Conservation (phyloP, 1,139 yeast genomes). For the Entelexis paramagnoliae region DNA sequence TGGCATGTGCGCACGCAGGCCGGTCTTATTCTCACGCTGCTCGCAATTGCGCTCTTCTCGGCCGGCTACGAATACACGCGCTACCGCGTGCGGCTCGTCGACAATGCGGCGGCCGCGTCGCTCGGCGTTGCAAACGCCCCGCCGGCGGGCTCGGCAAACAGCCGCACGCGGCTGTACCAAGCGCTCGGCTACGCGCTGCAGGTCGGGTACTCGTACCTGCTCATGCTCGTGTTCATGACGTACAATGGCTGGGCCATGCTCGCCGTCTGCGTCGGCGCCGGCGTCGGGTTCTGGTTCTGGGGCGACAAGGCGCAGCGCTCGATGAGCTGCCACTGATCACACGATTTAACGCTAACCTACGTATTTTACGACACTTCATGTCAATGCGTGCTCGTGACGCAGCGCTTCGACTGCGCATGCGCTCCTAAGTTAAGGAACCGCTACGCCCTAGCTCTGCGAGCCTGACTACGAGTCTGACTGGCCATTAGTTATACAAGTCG, state of each 20-base stretch:
- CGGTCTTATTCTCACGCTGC: constrained; percentile 45
- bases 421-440: no score
- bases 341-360: background rate
- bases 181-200: constrained; percentile 53
- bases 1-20: constrained; percentile 57
- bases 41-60: constrained; percentile 42
- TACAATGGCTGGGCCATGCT: constrained; percentile 60
- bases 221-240: constrained; percentile 66
- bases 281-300: constrained; percentile 53
- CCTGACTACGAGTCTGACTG: no score
- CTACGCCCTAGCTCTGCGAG: no score
- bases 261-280: constrained; percentile 52
- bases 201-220: constrained; percentile 62
- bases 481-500: no score
- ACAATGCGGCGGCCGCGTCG: constrained; percentile 11
- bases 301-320: constrained; percentile 32
- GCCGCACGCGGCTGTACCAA: constrained; percentile 13
- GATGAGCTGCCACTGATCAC: constrained; percentile 23
- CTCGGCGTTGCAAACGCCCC: constrained; percentile 2
- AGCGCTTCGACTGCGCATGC: no score
- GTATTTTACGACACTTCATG: background rate
- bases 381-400: no score
- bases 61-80: constrained; percentile 48
- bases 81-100: constrained; percentile 21
- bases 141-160: constrained; percentile 1